Conservation (phyloP, 2,329 filamentous ascomycete species). For the Nemania serpens region DNA sequence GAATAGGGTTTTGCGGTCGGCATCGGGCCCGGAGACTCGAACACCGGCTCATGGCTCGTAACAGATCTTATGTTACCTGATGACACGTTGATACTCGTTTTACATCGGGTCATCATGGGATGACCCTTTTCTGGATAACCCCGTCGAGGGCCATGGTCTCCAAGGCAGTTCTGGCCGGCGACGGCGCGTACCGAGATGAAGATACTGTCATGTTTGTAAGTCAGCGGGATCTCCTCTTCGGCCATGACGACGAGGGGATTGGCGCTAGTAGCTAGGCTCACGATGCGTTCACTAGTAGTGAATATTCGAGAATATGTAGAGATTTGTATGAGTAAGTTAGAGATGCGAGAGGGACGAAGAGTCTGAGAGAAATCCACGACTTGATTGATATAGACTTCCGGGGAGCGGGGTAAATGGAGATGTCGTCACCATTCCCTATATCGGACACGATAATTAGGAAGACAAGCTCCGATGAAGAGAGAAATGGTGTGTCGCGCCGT, state of each 20-base stretch:
- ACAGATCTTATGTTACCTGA: conserved; percentile 42
- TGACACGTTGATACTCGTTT: conserved; percentile 38
- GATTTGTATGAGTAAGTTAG: not conserved
- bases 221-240: conserved; percentile 20
- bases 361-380: not conserved
- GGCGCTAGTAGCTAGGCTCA: conserved; percentile 32
- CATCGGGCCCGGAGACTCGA: conserved; percentile 39
- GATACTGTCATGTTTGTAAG: conserved; percentile 25
- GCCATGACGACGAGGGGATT: conserved; percentile 7
- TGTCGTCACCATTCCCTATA: conserved; percentile 34
- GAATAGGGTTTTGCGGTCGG: conserved; percentile 15
- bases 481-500: conserved; percentile 7
- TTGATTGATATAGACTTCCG: conserved; percentile 21
- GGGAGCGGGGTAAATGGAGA: conserved; percentile 29
- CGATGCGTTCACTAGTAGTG: conserved; percentile 26
- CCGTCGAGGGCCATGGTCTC: conserved; percentile 37
- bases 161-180: conserved; percentile 29
- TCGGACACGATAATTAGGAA: conserved; percentile 11
- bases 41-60: conserved; percentile 46
- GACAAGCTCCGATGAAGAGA: conserved; percentile 8
- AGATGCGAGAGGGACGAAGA: not conserved
- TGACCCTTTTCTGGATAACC: conserved; percentile 38
- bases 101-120: conserved; percentile 32
- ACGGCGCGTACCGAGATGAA: conserved; percentile 37
- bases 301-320: not conserved